A percentile compares a stretch with the other conserved stretches of the same genome.
These are phyloP conservation scores for Phascolomyces articulosus DNA, from an alignment of 371 early-diverging fungal genomes.

Conservation along the genomic window DNA sequence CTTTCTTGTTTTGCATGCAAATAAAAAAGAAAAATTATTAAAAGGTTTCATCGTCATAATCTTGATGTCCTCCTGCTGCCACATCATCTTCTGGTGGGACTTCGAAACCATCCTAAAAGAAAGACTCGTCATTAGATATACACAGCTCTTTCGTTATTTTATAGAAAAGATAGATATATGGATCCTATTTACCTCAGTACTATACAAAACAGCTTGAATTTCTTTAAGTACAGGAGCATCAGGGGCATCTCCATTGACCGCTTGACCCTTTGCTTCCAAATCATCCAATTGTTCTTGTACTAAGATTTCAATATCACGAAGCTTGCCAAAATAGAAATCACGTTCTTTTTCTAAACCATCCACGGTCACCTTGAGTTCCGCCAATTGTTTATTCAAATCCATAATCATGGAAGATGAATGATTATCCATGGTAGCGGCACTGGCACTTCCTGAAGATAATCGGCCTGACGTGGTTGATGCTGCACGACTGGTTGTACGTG, in stretches of 20 bases:
- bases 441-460: conserved; percentile 31
- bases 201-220: conserved; percentile 80
- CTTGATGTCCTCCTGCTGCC: conserved; percentile 19
- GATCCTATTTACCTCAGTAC: conserved; percentile 67
- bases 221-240: conserved; percentile 65
- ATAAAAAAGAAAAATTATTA: conserved; percentile 14
- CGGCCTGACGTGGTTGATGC: conserved; percentile 22
- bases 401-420: conserved; percentile 58
- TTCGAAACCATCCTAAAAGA: conserved; percentile 36
- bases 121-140: neutral
- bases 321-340: conserved; percentile 93
- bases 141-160: neutral
- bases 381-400: conserved; percentile 73
- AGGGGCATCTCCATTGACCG: conserved; percentile 31
- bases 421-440: conserved; percentile 31
- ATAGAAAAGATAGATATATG: neutral
- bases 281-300: conserved; percentile 75
- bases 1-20: neutral
- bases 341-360: conserved; percentile 94
- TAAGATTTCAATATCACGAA: conserved; percentile 91
- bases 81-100: conserved; percentile 36
- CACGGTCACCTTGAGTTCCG: conserved; percentile 80
- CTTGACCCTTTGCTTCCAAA: conserved; percentile 23
- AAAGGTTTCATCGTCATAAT: conserved; percentile 50
- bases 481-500: conserved; percentile 34